These are phyloP conservation scores for Trichomonas vaginalis DNA, from an alignment of 208 protist species.

Conservation along the genomic window DNA sequence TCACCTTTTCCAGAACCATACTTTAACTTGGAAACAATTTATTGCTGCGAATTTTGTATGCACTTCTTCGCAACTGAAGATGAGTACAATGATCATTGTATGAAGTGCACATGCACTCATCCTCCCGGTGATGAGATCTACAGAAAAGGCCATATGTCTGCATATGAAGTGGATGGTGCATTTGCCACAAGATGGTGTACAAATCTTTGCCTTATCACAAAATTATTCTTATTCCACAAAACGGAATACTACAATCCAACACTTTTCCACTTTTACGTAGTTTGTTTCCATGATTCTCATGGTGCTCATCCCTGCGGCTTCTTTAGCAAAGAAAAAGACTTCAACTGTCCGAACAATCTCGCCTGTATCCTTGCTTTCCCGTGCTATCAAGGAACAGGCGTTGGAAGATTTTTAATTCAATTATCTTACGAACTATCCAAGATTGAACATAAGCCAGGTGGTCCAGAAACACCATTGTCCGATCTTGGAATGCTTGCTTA, in stretches of 20 bases:
- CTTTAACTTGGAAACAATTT: background rate
- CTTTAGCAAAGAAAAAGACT: constrained; percentile 68
- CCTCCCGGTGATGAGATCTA: constrained; percentile 72
- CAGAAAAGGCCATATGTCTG: constrained; percentile 51
- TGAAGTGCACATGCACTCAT: constrained; percentile 39
- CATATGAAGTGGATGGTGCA: constrained; percentile 66
- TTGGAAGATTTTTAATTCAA: constrained; percentile 89
- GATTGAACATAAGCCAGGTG: constrained; percentile 73
- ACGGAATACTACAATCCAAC: constrained; percentile 95
- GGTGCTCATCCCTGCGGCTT: constrained; percentile 86
- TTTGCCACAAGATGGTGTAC: constrained; percentile 44
- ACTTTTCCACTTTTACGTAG: constrained; percentile 94
- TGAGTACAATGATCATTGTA: background rate
- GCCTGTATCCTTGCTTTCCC: constrained; percentile 91
- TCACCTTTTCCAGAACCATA: background rate
- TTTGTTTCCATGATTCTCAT: constrained; percentile 66
- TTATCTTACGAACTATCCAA: constrained; percentile 89
- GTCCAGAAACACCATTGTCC: constrained; percentile 91
- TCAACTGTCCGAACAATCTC: constrained; percentile 24
- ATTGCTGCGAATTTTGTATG: constrained; percentile 20
- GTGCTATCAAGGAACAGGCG: constrained; percentile 77
- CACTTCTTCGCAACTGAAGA: background rate
- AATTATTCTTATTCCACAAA: constrained; percentile 98
- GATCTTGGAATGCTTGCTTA: constrained; percentile 66
- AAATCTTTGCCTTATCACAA: constrained; percentile 90